Base-by-base conservation (phyloP, 2,329 filamentous ascomycete species). In the Penicillium olsonii region DNA sequence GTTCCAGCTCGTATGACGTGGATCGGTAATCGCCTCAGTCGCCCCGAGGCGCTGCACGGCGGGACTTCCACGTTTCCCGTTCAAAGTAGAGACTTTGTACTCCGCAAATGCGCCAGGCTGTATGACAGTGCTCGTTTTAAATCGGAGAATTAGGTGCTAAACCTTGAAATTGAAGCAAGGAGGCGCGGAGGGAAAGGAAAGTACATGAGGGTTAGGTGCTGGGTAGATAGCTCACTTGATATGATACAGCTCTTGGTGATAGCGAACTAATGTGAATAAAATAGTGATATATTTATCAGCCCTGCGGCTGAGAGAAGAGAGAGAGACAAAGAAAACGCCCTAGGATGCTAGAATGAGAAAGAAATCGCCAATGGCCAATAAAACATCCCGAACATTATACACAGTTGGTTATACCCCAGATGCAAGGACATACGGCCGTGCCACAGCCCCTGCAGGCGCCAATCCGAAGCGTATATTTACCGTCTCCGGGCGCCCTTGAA, bases 401-500 rank as follows among this genome's bases (percentile, higher is more conserved):
- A 48, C 24, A 49, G 37, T n/a, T 40, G 20, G 35, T 24, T 35
- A 45, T 40, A 48, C 38, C 34, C 34, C 31, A 45, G 50, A 57
- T 40, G 46, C 50, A n/a, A n/a, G n/a, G n/a, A n/a, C n/a, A n/a
- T n/a, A 20, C 34, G 47, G 47, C 35, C 45, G 54, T 50, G 53
- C 48, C 53, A 53, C 43, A 52, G 45, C 55, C 50, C 53, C 58
- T 58, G 48, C 50, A 57, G 54, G 40, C 53, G 48, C 46, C 45
- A 52, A 50, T 47, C 33, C 31, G 27, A 31, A 48, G 22, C 22
- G 35, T 37, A 42, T 29, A 52, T 56, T 63, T 68, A 79, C 56
- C 74, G 85, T 73, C 84, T 84, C 57, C 85, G 82, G 53, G 87
- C 73, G 55, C 90, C 89, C 72, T 84, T 87, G 68, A 97, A 81